Evolutionary conservation across 2,329 filamentous ascomycete species (phyloP), one percentile per base, ranked within the genome.

Genomic region (Colletotrichum ledebouriae): DNA sequence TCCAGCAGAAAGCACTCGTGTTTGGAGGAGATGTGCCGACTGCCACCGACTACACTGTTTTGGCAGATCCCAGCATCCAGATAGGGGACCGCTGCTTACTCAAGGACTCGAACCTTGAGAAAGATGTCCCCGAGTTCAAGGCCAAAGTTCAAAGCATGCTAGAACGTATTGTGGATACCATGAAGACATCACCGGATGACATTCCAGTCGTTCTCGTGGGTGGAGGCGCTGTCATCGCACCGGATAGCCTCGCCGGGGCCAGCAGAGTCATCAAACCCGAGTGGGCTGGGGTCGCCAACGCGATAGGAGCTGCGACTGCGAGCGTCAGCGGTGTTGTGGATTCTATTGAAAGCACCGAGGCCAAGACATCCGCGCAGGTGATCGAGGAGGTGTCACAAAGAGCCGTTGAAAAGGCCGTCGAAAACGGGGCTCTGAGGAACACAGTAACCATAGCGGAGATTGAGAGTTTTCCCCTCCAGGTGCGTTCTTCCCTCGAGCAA

Each of bases 261-360:
- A 87, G 85, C 71, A 80, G 77, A 37, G 86, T 90, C 1, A 76
- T 88, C 49, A 88, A 86, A 71, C 87, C 87, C 0, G 77, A 82
- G 49, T 88, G 83, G 80, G 85, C 86, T 2, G 84, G 82, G 2
- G 86, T 90, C 1, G 89, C 89, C 12, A 91, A 91, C 72, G 89
- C 89, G 0, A 88, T 91, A 13, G 89, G 89, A 3, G 89, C 88
- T 12, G 88, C 88, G 0, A 88, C 87, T 65, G 87, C 88, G 1
- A 79, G 86, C 49, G 87, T 90, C 5, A 88, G 85, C 66, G 83
- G 84, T 2, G 82, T 85, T 0, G 78, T 86, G 6, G 85, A 87
- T 67, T 83, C 81, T 0, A 81, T 87, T 17, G 82, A 84, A 63
- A 84, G 82, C 25, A 53, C 49, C 0, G 49, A 53, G 29, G 17